Conservation (phyloP, 768 basidiomycete genomes). For the Xerocomellus chrysenteron region DNA sequence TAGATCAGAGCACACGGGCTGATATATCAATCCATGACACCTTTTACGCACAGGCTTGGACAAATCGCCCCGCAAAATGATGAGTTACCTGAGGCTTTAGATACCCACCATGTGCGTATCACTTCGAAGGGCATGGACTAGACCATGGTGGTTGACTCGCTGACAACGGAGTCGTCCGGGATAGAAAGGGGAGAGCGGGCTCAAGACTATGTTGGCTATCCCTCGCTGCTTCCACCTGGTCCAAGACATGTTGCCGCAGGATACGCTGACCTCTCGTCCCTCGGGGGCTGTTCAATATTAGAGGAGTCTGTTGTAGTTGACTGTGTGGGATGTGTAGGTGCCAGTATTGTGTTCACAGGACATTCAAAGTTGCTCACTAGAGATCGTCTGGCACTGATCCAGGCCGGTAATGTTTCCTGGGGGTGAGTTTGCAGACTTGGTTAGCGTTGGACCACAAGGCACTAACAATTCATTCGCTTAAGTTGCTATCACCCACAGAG, state of each 20-base stretch:
- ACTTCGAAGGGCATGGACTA: background rate
- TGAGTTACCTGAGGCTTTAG: background rate
- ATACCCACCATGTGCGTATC: background rate
- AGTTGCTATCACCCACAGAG: conserved; percentile 58
- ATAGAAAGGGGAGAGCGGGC: background rate
- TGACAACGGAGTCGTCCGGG: background rate
- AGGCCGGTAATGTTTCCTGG: conserved; percentile 63
- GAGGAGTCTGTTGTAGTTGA: conserved; percentile 58
- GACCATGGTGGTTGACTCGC: background rate
- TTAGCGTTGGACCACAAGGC: no score
- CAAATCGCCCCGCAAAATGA: background rate
- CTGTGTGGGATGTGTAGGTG: conserved; percentile 70
- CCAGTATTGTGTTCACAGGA: background rate
- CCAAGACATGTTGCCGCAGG: background rate
- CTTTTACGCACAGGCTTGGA: background rate
- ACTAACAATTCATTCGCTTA: background rate
- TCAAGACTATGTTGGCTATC: background rate
- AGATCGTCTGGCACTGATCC: background rate
- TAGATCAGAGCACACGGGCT: conserved; percentile 6
- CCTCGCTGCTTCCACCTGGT: background rate
- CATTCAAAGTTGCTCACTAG: background rate
- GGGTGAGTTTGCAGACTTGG: conserved; percentile 33
- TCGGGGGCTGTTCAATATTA: background rate
- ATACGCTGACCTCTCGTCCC: background rate
- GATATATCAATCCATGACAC: background rate